These are phyloP conservation scores for Dothideomycetes sp. DNA, from an alignment of 2,329 filamentous ascomycete genomes.

Conservation along the genomic window DNA sequence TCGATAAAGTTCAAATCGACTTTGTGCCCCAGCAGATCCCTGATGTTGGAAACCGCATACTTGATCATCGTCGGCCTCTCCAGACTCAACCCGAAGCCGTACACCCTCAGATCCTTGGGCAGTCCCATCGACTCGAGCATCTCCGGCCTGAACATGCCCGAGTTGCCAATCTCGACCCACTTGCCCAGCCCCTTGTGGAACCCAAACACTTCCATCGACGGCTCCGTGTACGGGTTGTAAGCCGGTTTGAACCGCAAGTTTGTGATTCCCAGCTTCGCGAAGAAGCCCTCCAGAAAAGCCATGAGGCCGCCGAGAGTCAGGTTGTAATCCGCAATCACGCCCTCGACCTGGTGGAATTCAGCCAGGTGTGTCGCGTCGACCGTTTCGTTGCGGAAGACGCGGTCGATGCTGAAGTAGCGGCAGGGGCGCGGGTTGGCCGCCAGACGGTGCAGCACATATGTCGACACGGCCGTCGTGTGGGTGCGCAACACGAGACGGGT, in stretches of 20 bases:
- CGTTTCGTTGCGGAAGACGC: slow-evolving; percentile 95
- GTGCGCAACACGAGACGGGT: slow-evolving; percentile 82
- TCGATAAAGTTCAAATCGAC: slow-evolving; percentile 90
- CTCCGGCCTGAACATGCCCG: slow-evolving; percentile 96
- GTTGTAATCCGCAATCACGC: slow-evolving; percentile 93
- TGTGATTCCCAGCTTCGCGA: slow-evolving; percentile 85
- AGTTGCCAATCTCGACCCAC: slow-evolving; percentile 96
- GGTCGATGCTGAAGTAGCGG: slow-evolving; percentile 97
- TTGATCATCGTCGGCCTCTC: slow-evolving; percentile 98
- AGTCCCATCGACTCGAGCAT: slow-evolving; percentile 94
- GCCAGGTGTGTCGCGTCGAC: slow-evolving; percentile 94
- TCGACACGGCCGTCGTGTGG: slow-evolving; percentile 87
- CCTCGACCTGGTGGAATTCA: slow-evolving; percentile 98
- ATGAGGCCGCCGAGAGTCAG: slow-evolving; percentile 87
- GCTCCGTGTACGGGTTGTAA: slow-evolving; percentile 92
- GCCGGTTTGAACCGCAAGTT: slow-evolving; percentile 91
- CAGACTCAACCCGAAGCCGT: slow-evolving; percentile 84
- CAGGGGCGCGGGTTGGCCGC: slow-evolving; percentile 73
- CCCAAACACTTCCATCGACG: slow-evolving; percentile 95
- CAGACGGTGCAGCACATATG: slow-evolving; percentile 82
- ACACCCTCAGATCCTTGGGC: slow-evolving; percentile 82
- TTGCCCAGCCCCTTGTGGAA: slow-evolving; percentile 83
- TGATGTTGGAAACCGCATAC: slow-evolving; percentile 68
- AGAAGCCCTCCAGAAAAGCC: slow-evolving; percentile 92
- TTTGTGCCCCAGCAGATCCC: slow-evolving; percentile 87